Evolutionary conservation across 768 basidiomycete genomes (phyloP), one percentile per base, ranked within the genome.

Genomic region (Xerocomellus intermedius): DNA sequence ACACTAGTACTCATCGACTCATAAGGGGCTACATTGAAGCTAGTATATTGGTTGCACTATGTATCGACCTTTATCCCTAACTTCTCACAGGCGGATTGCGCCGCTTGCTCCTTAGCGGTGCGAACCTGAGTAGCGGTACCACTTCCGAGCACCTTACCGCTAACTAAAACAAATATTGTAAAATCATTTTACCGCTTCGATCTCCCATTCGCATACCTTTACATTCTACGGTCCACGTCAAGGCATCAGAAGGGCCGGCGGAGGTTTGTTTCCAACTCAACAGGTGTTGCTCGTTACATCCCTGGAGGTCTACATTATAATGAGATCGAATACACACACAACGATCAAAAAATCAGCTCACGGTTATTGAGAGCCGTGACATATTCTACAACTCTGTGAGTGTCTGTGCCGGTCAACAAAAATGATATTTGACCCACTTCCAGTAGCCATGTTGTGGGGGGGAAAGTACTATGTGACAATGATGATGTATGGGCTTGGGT

Each of bases 191-290:
- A 19, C 37, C 3, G 4, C n/a, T 19, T 28, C 35, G 9, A 19
- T 22, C 9, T 9, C 21, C 16, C 16, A 16, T 21, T 37, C 19
- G 51, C 81, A 61, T 60, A 85, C 86, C 73, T 71, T 82, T 85
- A 68, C 83, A 86, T 21, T 75, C 66, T n/a, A 75, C 67, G 10
- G 74, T 81, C 85, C 85, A 88, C 21, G 63, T 52, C 30, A 72
- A 60, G 12, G 72, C 68, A 59, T 80, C 66, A 9, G 75, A 55
- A 0, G 74, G 79, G 1, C 85, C 85, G 5, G 69, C 58, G 2
- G 41, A 58, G 1, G 58, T 63, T 45, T 80, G 78, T 14, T 50
- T 68, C 71, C 73, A 86, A 42, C 68, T 75, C 48, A 85, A 43
- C 5, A 72, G 56, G 43, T 74, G 62, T 6, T 35, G 33, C 57